These are phyloP conservation scores for Phytophthora uliginosa DNA, from an alignment of 352 stramenopile genomes.

Conservation along the genomic window DNA sequence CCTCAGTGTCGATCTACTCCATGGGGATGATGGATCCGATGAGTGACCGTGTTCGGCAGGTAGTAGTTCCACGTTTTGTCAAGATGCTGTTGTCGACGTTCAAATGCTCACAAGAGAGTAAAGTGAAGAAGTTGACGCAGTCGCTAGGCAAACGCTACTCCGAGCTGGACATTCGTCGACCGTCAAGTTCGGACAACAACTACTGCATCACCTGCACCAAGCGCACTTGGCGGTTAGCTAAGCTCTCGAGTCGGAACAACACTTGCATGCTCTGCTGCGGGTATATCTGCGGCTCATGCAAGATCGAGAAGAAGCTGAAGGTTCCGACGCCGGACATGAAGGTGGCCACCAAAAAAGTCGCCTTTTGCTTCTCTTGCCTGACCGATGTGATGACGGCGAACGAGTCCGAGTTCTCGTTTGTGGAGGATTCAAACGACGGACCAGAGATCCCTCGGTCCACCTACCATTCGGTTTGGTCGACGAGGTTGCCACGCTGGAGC, in stretches of 20 bases:
- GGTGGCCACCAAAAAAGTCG: constrained; percentile 34
- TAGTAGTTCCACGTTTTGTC: constrained; percentile 33
- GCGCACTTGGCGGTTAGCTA: constrained; percentile 17
- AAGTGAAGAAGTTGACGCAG: constrained; percentile 33
- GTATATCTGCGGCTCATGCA: constrained; percentile 39
- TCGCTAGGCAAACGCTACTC: constrained; percentile 22
- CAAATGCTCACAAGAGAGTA: constrained; percentile 14
- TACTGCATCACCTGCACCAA: constrained; percentile 34
- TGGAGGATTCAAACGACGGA: constrained; percentile 5
- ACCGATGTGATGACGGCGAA: constrained; percentile 22
- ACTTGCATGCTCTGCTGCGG: constrained; percentile 37
- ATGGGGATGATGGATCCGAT: constrained; percentile 35
- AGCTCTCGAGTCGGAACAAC: constrained; percentile 22
- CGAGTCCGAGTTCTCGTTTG: constrained; percentile 21
- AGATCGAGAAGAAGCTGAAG: constrained; percentile 40
- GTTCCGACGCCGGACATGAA: constrained; percentile 25
- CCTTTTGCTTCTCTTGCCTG: constrained; percentile 46
- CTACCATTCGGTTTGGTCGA: constrained; percentile 20
- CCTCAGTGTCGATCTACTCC: constrained; percentile 36
- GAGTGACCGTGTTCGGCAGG: constrained; percentile 22
- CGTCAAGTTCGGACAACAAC: constrained; percentile 4
- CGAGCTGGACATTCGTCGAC: constrained; percentile 19
- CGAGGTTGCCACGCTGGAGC: constrained; percentile 21
- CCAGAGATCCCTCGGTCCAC: not conserved
- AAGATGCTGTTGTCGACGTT: constrained; percentile 34